These are phyloP conservation scores for Eucalyptus sp. DNA, from an alignment of 345 rosid species.

Conservation along the genomic window DNA sequence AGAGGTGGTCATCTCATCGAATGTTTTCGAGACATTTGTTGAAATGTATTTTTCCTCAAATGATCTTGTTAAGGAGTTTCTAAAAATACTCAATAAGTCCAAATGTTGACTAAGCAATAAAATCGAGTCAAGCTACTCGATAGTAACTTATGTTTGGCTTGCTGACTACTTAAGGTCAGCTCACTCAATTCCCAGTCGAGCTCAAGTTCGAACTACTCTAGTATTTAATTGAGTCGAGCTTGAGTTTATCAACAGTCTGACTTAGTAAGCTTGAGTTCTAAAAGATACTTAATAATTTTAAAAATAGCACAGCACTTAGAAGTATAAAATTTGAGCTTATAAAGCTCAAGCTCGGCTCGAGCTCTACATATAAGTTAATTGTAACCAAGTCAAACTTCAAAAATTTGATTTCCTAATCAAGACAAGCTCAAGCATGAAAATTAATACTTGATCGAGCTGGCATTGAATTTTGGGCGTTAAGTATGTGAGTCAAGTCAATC, in stretches of 20 bases:
- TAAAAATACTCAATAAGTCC: neutral
- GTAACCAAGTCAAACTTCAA: neutral
- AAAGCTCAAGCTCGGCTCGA: neutral
- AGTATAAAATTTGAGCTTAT: neutral
- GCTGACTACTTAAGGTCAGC: neutral
- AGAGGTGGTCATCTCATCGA: accelerated
- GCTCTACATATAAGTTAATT: neutral
- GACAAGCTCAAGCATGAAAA: neutral
- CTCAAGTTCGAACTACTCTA: neutral
- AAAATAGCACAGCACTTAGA: neutral
- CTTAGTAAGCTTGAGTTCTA: neutral
- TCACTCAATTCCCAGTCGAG: neutral
- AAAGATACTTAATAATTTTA: neutral
- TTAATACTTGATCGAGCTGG: neutral
- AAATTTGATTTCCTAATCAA: neutral
- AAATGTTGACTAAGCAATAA: neutral
- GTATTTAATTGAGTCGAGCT: neutral
- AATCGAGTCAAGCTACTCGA: neutral
- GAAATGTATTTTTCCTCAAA: neutral
- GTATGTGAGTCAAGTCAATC: neutral
- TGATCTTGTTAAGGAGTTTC: neutral
- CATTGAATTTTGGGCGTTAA: neutral
- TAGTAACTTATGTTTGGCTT: neutral
- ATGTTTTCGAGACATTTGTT: neutral
- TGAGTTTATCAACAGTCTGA: neutral